Base-by-base conservation (phyloP, 2,329 filamentous ascomycete species). In the Pyrenophora tritici-repentis region DNA sequence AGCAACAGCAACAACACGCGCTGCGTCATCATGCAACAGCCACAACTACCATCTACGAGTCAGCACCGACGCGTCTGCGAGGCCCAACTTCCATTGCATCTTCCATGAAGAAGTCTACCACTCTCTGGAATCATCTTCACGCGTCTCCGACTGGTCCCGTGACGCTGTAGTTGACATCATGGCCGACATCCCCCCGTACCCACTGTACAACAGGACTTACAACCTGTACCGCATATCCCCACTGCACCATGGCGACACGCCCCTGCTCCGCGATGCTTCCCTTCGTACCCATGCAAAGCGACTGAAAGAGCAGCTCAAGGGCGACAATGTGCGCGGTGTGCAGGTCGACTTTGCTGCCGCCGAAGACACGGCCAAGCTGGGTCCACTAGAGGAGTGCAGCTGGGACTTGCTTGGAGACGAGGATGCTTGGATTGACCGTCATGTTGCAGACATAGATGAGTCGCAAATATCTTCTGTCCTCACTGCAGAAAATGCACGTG, bases 141-240 rank as follows among this genome's bases (percentile, higher is more conserved):
- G 43, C 43, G 43, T 29, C 26, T 10, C 29, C 43, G 16, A 34
- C 13, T 3, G 12, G n/a, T 18, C 4, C 26, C 20, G 17, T 17
- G n/a, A 33, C 20, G 34, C 44, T 24, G 29, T 34, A 18, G 24
- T 26, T 47, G 44, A 38, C 37, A 40, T 50, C 52, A 73, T 73
- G 71, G 65, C 64, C 48, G 66, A 70, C 47, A 67, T 72, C 31
- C 67, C 70, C 6, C 62, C 66, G 14, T 76, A 76, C 47, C 77
- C 79, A 9, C 71, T 83, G 33, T 79, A 81, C 61, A 77, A 79
- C 60, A 76, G 76, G n/a, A 81, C 79, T 22, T 83, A 79, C 75
- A 78, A 71, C n/a, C 67, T 80, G 42, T 79, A 81, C 63, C 79
- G 80, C 56, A 67, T 82, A 7, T 82, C 81, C 3, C 80, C 80